Percentiles rank a stretch among this genome's conserved stretches.
Conservation (phyloP, 108 stramenopile species). For the Mayamaea pseudoterrestris region DNA sequence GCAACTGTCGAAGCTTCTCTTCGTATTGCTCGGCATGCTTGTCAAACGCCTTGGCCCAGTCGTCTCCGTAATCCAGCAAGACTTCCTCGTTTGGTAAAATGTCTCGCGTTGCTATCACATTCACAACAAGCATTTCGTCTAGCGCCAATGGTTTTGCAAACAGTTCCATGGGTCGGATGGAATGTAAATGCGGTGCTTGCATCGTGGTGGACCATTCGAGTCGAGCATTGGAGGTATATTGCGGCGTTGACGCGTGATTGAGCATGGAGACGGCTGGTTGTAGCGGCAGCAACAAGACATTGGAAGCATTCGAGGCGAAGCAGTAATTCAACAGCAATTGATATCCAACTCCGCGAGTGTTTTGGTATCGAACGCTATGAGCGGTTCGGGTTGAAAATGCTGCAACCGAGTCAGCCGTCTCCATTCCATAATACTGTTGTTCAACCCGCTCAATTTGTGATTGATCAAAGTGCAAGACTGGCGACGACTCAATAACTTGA, state of each 20-base stretch:
- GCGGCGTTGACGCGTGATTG: slow-evolving; percentile 4
- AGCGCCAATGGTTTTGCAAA: no score
- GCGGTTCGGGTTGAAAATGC: not conserved
- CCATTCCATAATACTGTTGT: not conserved
- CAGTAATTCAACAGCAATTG: slow-evolving; percentile 21
- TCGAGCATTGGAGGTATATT: slow-evolving; percentile 19
- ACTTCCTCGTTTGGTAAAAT: slow-evolving; percentile 57
- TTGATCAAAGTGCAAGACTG: slow-evolving; percentile 28
- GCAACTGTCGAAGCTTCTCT: no score
- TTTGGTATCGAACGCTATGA: slow-evolving; percentile 7
- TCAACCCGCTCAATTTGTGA: slow-evolving; percentile 3
- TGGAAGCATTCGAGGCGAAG: slow-evolving; percentile 11
- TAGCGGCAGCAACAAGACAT: slow-evolving; percentile 26
- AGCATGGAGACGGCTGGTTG: slow-evolving; percentile 16
- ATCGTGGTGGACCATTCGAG: slow-evolving; percentile 54
- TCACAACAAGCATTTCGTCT: slow-evolving; percentile 23
- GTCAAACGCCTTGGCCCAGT: slow-evolving; percentile 59
- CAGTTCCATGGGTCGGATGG: not conserved
- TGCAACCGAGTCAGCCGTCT: not conserved
- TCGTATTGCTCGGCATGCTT: slow-evolving; percentile 13
- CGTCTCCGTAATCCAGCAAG: slow-evolving; percentile 56
- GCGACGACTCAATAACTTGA: slow-evolving; percentile 18
- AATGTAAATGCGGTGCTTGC: no score
- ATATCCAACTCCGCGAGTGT: not conserved
- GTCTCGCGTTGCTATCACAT: slow-evolving; percentile 52